A percentile compares a stretch with the other conserved stretches of the same genome.
Evolutionary conservation across 2,329 filamentous ascomycete genomes (phyloP).

Genomic region (Pseudophaeomoniella oleicola): DNA sequence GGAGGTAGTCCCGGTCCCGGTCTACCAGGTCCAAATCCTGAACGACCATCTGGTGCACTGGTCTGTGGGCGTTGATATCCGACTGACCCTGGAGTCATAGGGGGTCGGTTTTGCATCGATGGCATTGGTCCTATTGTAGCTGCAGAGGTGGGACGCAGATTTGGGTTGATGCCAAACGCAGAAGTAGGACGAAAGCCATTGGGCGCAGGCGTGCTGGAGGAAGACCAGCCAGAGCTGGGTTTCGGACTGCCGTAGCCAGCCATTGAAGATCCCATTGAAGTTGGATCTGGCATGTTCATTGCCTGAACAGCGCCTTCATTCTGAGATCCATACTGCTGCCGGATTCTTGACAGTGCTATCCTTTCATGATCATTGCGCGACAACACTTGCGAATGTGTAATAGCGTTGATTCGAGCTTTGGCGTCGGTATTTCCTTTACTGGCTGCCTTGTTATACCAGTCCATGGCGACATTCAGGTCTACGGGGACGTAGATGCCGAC

Average conservation of each 20-base stretch:
- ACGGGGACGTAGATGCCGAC: conserved; percentile 87
- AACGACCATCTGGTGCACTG: conserved; percentile 1
- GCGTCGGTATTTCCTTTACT: conserved; percentile 89
- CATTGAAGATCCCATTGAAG: conserved; percentile 22
- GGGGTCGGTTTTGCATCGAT: conserved; percentile 9
- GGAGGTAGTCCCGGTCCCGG: conserved; percentile 14
- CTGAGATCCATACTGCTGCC: conserved; percentile 59
- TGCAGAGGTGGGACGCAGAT: conserved; percentile 26
- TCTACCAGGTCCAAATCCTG: conserved; percentile 1
- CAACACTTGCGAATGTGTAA: conserved; percentile 67
- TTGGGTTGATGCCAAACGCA: conserved; percentile 33
- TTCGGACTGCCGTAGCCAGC: conserved; percentile 5
- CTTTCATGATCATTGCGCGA: conserved; percentile 89
- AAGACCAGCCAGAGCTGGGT: conserved; percentile 3
- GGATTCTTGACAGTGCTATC: conserved; percentile 77
- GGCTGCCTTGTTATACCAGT: conserved; percentile 83
- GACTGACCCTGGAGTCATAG: conserved; percentile 4
- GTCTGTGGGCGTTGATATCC: conserved; percentile 10
- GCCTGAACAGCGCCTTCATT: conserved; percentile 18
- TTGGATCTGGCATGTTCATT: conserved; percentile 34
- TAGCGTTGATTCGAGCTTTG: conserved; percentile 62
- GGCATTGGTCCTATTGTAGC: conserved; percentile 6
- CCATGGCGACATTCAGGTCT: conserved; percentile 64
- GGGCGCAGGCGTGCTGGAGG: conserved; percentile 3
- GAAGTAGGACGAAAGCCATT: conserved; percentile 26